Evolutionary conservation across 352 stramenopile species (phyloP), one percentile per base, ranked within the genome.

Genomic region (Phytophthora hybrid): DNA sequence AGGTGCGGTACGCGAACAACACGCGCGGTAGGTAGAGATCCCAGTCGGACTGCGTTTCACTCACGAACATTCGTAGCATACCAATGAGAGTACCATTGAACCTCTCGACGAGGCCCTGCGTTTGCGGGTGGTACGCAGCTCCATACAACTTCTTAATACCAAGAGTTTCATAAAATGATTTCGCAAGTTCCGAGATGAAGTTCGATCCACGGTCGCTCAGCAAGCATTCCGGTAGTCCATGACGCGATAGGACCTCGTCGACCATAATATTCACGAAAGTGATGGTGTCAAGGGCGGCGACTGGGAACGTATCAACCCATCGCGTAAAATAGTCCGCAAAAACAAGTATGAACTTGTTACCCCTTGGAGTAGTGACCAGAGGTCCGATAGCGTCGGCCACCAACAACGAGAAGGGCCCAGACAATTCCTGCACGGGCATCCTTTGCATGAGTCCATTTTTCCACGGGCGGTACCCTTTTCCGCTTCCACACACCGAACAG

Each of bases 1-100:
- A 26, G 11, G 66, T 73, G 7, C 39, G 3, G 31, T 73, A 73
- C 18, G 23, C 66, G 14, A 73, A 66, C 5, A 71, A 5, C 1
- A 65, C 56, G 0, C 23, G 23, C 23, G 23, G 23, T 26, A 26
- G 23, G 23, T 26, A 26, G 1, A 26, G 23, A 26, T 26, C 47
- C 60, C 60, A 67, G 14, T 67, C 60, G 2, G n/a, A 21, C 19
- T 67, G 60, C 0, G 60, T 14, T 3, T 26, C 23, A 26, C 23
- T 26, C 23, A 26, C 23, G 23, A 26, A 26, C 23, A 26, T 26
- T 1, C 32, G 37, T 5, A 44, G 37, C 37, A 44, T 44, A 3
- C 13, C 37, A 49, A 13, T 59, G 0, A 59, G 8, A 23, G 23
- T 68, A 3, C 49, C 60, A 26, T 67, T 59, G 13, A 59, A 59